A percentile compares a stretch with the other conserved stretches of the same genome.
These are phyloP conservation scores for Capsella bursapastoris DNA, from an alignment of 345 rosid genomes.

Conservation along the genomic window DNA sequence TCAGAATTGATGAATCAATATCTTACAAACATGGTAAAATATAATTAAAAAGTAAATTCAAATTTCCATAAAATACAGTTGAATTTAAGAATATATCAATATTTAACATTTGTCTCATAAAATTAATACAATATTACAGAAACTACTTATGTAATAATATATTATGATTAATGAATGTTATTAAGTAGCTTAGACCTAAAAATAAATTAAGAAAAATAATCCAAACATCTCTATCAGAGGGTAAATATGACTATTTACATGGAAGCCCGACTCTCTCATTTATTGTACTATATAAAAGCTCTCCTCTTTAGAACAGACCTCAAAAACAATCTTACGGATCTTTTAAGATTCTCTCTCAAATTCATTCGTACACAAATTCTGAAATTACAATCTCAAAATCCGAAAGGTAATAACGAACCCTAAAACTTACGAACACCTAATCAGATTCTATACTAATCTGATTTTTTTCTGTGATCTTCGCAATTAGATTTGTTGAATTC, in stretches of 20 bases:
- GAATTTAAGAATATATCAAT: no score
- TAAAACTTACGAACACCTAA: neutral
- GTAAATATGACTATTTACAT: neutral
- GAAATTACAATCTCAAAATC: neutral
- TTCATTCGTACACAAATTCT: neutral
- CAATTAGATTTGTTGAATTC: neutral
- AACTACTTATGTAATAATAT: neutral
- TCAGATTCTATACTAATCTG: no score
- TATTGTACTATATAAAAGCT: neutral
- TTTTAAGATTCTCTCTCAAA: neutral
- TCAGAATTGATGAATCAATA: no score
- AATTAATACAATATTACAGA: no score
- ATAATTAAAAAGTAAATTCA: no score
- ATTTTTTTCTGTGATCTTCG: neutral
- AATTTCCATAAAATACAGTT: no score
- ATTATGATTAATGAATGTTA: neutral
- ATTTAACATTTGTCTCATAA: no score
- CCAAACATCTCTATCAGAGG: neutral
- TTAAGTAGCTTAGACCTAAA: no score
- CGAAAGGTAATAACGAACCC: constrained; percentile 5
- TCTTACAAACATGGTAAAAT: no score
- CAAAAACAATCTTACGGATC: neutral
- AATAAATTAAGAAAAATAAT: neutral
- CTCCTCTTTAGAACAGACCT: neutral
- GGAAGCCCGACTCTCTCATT: neutral